Conservation (phyloP, 257 asterid species). For the Phtheirospermum japonicum region DNA sequence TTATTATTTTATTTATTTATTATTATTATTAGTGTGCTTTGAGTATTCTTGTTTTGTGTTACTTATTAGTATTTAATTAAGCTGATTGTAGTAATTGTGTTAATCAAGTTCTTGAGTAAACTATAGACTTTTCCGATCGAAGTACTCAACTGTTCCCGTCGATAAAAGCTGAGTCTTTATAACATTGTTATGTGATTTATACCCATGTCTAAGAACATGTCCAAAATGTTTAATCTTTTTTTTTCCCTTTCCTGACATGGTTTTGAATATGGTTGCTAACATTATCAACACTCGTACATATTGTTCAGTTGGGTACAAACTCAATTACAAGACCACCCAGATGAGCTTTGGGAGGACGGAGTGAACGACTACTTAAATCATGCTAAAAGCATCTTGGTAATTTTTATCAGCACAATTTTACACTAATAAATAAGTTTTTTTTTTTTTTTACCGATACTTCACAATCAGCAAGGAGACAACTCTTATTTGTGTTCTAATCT, state of each 20-base stretch:
- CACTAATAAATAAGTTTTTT: neutral
- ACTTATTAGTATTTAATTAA: neutral
- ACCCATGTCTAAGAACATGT: neutral
- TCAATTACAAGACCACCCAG: constrained; percentile 84
- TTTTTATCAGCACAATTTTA: neutral
- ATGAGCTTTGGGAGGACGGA: constrained; percentile 99
- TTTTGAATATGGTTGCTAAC: constrained; percentile 21
- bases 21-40: neutral
- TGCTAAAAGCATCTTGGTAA: constrained; percentile 76
- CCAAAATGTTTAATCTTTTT: neutral
- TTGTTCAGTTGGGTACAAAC: constrained; percentile 86
- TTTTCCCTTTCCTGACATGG: constrained; percentile 5
- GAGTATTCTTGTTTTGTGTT: neutral
- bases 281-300: constrained; percentile 2
- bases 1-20: neutral
- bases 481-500: constrained; percentile 3
- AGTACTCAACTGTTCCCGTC: neutral
- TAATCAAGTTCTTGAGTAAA: constrained; percentile 4
- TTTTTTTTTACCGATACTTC: neutral
- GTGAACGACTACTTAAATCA: constrained; percentile 82
- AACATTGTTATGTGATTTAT: neutral
- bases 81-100: neutral
- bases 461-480: neutral
- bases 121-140: neutral
- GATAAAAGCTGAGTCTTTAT: too few relatives aligned